Conservation (phyloP, 2,329 filamentous ascomycete species). For the Colletotrichum sp. region DNA sequence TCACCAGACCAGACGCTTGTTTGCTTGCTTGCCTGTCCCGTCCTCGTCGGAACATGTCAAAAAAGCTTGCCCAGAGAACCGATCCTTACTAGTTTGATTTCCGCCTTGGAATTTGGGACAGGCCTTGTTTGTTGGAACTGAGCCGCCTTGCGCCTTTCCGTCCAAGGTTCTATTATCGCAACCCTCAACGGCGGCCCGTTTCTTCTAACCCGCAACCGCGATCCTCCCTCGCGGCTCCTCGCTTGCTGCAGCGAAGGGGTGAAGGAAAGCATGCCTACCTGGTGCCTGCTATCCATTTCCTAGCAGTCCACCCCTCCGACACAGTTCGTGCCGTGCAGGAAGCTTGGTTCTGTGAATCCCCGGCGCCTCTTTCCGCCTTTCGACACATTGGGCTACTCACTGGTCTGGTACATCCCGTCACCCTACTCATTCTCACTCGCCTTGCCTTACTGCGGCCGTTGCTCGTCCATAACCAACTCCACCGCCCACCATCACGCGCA, state of each 20-base stretch:
- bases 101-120: neutral
- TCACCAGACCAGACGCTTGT: neutral
- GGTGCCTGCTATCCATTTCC: constrained; percentile 8
- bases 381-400: neutral
- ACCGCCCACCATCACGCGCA: neutral
- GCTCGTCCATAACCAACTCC: constrained; percentile 5
- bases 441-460: neutral
- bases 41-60: constrained; percentile 10
- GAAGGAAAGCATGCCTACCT: constrained; percentile 10
- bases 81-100: constrained; percentile 16
- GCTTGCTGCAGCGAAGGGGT: neutral
- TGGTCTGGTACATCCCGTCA: neutral
- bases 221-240: neutral
- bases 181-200: neutral
- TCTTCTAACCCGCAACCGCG: neutral
- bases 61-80: constrained; percentile 9
- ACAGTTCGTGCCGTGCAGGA: constrained; percentile 6
- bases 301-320: constrained; percentile 4
- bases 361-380: constrained; percentile 6
- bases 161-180: neutral
- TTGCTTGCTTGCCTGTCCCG: constrained; percentile 4
- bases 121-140: neutral
- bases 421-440: neutral
- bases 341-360: neutral
- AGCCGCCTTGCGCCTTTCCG: neutral